Base-by-base conservation (phyloP, 176 grass and related monocot species). In the Leersia perrieri region DNA sequence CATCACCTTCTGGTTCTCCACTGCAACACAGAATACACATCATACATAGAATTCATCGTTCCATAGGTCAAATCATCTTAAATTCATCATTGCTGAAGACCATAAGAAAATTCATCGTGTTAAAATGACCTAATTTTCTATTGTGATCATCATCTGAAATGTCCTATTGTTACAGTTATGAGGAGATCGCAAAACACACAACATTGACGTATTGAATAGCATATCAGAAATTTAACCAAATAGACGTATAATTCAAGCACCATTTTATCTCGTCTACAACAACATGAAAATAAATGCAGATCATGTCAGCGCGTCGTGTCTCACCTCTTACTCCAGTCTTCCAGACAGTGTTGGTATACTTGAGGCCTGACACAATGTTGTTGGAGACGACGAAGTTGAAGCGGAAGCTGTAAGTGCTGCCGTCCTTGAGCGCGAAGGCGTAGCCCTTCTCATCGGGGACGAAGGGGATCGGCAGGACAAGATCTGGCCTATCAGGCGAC, bases 361-460 rank as follows among this genome's bases (percentile, higher is more conserved):
- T 92, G 80, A 97, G 94, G 14, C 94, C 94, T 0, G 94, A 97
- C 25, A 97, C 94, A 42, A 97, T 97, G 77, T 97, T 97, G 80
- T 97, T 97, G 74, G 81, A 85, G 68, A 93, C 94, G 7, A 72
- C 66, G 81, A 97, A 90, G 6, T 82, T 83, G 91, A 97, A 97
- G 22, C 92, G 92, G 77, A 97, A 92, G 83, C 86, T 88, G 77
- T 93, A 97, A 80, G 75, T 63, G 88, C 94, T 93, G 51, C 91
- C 91, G 63, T 97, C 94, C 89, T 97, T 97, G 45, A 97, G 91
- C 7, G 77, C 88, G 57, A 97, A 97, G 11, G 91, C 94, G 70
- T 83, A 88, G 49, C 85, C 86, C 77, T 97, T 97, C 3, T 90
- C 76, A n/a, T 90, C 94, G 5, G 77, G 25, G 53, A 82, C 27